Conservation (phyloP, 228 moss, liverwort and hornwort genomes). For the Sphagnum magellanicum region DNA sequence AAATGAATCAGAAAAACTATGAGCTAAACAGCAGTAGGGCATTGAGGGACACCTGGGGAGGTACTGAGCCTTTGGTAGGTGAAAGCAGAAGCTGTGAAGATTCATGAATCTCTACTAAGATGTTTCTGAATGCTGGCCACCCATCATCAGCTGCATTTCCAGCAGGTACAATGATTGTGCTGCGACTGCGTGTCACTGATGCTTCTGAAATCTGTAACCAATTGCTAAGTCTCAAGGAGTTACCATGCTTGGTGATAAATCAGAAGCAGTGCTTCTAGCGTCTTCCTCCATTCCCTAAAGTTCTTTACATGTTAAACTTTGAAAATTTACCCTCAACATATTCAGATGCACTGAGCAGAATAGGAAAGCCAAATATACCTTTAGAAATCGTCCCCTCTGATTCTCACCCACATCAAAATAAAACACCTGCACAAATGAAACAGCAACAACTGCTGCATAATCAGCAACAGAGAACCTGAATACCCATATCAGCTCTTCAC, state of each 20-base stretch:
- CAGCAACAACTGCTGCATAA: no score
- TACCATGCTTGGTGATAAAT: background rate
- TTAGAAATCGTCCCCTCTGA: conserved; percentile 53
- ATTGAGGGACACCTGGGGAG: conserved; percentile 28
- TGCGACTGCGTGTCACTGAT: conserved; percentile 61
- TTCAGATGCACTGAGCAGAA: no score
- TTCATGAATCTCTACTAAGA: conserved; percentile 53
- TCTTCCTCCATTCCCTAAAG: no score
- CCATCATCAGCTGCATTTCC: conserved; percentile 46
- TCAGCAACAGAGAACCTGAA: no score
- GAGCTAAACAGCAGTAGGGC: background rate
- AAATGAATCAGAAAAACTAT: background rate
- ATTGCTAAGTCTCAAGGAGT: background rate
- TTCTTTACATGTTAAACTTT: no score
- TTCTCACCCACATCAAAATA: conserved; percentile 57
- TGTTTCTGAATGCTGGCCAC: conserved; percentile 52
- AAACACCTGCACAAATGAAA: conserved; percentile 27
- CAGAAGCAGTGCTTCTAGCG: no score
- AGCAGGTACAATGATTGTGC: conserved; percentile 58
- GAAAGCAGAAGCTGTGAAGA: conserved; percentile 39
- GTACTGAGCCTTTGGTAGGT: conserved; percentile 21
- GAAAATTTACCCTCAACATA: no score
- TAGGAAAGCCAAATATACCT: conserved; percentile 14
- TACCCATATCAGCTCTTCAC: no score
- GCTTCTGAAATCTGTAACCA: conserved; percentile 49